Evolutionary conservation across 2,329 filamentous ascomycete species (phyloP).

Genomic region (Trichocomaceae sp.): DNA sequence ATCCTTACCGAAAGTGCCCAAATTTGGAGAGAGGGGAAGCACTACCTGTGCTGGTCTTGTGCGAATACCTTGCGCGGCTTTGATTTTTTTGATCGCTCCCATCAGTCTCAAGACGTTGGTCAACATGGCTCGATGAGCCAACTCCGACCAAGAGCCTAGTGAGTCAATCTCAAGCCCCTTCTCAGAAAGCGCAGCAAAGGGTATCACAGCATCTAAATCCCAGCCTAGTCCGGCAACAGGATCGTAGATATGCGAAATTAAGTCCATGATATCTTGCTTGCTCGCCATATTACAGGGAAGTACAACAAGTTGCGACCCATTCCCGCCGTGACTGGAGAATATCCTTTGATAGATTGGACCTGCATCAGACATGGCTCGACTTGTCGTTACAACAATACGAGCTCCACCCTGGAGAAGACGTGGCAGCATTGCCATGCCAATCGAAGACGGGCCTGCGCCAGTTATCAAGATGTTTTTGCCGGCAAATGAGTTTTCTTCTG

Average conservation of each 20-base stretch:
- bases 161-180: conserved; percentile 94
- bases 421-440: conserved; percentile 92
- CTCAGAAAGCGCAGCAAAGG: conserved; percentile 95
- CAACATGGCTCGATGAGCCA: conserved; percentile 97
- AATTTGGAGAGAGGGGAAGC: conserved; percentile 90
- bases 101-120: conserved; percentile 91
- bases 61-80: conserved; percentile 78
- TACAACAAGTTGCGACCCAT: conserved; percentile 91
- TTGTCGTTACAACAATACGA: conserved; percentile 93
- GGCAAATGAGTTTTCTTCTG: conserved; percentile 74
- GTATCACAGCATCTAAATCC: conserved; percentile 94
- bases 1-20: conserved; percentile 96
- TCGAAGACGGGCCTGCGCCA: conserved; percentile 92
- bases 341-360: conserved; percentile 99
- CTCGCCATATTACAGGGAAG: conserved; percentile 98
- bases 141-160: conserved; percentile 94
- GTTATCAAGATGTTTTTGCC: conserved; percentile 98
- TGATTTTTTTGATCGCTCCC: conserved; percentile 86
- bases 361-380: conserved; percentile 89
- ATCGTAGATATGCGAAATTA: conserved; percentile 95
- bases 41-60: conserved; percentile 95
- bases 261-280: conserved; percentile 65
- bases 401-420: conserved; percentile 93
- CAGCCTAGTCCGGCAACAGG: conserved; percentile 91
- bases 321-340: conserved; percentile 88